Percentiles rank a stretch among this genome's conserved stretches.
Conservation (phyloP, 208 protist species). For the Crithidia bombi region DNA sequence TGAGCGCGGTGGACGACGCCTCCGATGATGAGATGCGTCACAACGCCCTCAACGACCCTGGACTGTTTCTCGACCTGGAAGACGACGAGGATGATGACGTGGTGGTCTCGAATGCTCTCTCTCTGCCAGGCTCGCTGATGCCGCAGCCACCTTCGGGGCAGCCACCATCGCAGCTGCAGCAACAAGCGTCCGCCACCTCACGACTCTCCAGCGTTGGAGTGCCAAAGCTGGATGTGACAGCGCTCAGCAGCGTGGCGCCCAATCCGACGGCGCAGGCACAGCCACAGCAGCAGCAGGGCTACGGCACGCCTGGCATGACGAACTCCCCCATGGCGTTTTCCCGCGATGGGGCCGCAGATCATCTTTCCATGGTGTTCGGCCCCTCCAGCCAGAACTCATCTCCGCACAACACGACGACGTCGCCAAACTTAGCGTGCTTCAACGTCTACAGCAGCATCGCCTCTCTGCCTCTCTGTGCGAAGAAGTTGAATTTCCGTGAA, state of each 20-base stretch:
- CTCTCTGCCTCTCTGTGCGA: conserved; percentile 43
- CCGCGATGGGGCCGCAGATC: conserved; percentile 14
- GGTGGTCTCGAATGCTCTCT: conserved; percentile 9
- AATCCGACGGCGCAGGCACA: background rate
- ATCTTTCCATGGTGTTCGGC: background rate
- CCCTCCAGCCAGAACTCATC: conserved; percentile 20
- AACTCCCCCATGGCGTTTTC: conserved; percentile 21
- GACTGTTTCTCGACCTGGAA: conserved; percentile 29
- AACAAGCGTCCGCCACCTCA: background rate
- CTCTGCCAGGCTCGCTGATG: background rate
- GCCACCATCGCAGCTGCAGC: background rate
- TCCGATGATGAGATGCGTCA: conserved; percentile 28
- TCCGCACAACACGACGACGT: conserved; percentile 25
- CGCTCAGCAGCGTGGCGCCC: conserved; percentile 12
- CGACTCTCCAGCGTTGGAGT: conserved; percentile 4
- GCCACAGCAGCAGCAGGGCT: background rate
- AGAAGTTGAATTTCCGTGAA: conserved; percentile 57
- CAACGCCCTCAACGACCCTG: conserved; percentile 26
- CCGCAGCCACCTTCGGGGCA: background rate
- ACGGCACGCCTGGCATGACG: background rate
- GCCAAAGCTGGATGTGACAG: conserved; percentile 31
- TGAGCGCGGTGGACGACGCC: conserved; percentile 21
- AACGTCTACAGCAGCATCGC: conserved; percentile 65
- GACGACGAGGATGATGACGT: conserved; percentile 34
- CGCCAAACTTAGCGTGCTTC: conserved; percentile 13